Base-by-base conservation (phyloP, 805 yeast species). In the Spathaspora boniae region DNA sequence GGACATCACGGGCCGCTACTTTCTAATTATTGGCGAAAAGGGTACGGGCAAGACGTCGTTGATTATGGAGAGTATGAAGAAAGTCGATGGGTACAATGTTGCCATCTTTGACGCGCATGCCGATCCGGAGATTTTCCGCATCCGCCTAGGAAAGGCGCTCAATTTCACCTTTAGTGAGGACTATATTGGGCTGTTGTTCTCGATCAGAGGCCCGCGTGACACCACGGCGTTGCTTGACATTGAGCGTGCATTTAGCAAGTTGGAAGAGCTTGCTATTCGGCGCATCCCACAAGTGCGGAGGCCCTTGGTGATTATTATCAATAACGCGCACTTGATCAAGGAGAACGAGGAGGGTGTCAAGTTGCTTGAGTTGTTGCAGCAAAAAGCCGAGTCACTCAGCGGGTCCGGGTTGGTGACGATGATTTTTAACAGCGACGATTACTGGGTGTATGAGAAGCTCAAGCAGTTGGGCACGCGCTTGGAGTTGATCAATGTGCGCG, bases 11-110 rank as follows among this genome's bases (percentile, higher is more conserved):
- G 94, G 95, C 0, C 56, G 91, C 12, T 86, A 85, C 58, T 81
- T 76, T 50, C 60, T 86, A 31, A 51, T 86, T 8, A 73, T 86
- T 26, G 95, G 95, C 20, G 95, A 85, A 53, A 85, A 86, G 53
- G 95, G 95, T 1, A 85, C 93, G 0, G 95, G 95, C 2, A 85
- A 85, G 52, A 80, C 88, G 1, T 80, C 91, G 1, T 70, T 86
- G 65, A 68, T 86, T 11, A 57, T 82, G 47, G 87, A 85, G 44
- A 73, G 87, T 2, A 75, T 86, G 67, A 72, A 77, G 40, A 74
- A 79, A 44, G 76, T 75, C 2, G 62, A 70, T 25, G 86, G 89
- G 0, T 56, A 60, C 33, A 76, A 80, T 47, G 85, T 86, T 33
- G 75, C 86, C 0, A 69, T 81, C 32, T 62, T 86, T 41, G 94